These are phyloP conservation scores for Cladosporium halotolerans DNA, from an alignment of 2,329 filamentous ascomycete genomes.

Conservation along the genomic window DNA sequence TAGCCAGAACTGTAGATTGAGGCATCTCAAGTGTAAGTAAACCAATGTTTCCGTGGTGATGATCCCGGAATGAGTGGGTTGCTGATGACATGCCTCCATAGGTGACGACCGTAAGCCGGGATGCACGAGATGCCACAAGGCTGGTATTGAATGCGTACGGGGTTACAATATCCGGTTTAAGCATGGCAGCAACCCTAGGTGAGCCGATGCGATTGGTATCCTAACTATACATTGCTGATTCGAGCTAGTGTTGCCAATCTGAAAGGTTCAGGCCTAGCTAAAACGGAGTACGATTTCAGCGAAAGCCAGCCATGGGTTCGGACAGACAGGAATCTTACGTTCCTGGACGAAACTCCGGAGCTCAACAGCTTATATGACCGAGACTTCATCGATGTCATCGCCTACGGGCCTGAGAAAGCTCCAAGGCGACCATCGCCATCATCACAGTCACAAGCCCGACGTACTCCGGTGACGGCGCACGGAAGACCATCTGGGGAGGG, in stretches of 20 bases:
- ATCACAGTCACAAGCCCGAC: neutral
- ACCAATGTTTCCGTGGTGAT: neutral
- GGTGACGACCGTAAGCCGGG: constrained; percentile 26
- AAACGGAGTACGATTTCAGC: constrained; percentile 28
- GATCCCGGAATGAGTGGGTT: neutral
- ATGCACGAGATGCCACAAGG: constrained; percentile 26
- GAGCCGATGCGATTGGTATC: constrained; percentile 2
- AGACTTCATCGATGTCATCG: constrained; percentile 19
- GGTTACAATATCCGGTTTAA: constrained; percentile 29
- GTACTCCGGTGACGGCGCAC: neutral
- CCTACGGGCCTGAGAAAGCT: constrained; percentile 8
- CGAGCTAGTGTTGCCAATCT: constrained; percentile 17
- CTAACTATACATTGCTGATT: neutral
- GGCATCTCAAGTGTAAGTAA: constrained; percentile 25
- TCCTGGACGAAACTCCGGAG: constrained; percentile 29
- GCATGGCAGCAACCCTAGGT: constrained; percentile 29
- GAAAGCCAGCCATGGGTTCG: constrained; percentile 28
- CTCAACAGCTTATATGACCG: constrained; percentile 29
- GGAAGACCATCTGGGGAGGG: neutral
- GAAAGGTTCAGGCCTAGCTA: constrained; percentile 22
- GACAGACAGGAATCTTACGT: constrained; percentile 25
- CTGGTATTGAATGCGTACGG: constrained; percentile 26
- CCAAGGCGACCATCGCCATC: constrained; percentile 1
- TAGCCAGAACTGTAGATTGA: constrained; percentile 24
- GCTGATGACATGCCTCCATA: neutral